Percentiles rank a stretch among this genome's conserved stretches.
These are phyloP conservation scores for Guyanaporus albipodus DNA, from an alignment of 768 basidiomycete genomes.

Conservation along the genomic window DNA sequence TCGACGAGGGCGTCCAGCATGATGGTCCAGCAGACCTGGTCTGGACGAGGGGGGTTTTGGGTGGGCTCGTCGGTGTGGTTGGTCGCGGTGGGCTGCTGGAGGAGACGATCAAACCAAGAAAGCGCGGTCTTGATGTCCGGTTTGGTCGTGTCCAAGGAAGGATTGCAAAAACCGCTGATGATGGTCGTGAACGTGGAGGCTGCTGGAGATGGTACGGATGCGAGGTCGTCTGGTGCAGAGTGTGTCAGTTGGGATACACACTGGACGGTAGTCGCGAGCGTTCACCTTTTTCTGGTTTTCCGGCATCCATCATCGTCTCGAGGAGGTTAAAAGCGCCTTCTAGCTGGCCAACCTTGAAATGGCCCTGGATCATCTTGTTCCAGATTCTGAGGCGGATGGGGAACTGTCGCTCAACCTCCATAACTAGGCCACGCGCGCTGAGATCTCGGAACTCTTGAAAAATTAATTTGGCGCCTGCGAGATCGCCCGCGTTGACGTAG, in stretches of 20 bases:
- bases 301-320: constrained; percentile 63
- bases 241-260: not conserved
- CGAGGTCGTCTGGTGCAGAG: constrained; percentile 18
- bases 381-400: constrained; percentile 50
- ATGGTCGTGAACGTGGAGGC: constrained; percentile 61
- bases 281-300: constrained; percentile 17
- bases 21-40: constrained; percentile 49
- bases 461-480: constrained; percentile 50
- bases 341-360: constrained; percentile 61
- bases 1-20: constrained; percentile 56
- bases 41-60: constrained; percentile 47
- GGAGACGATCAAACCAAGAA: constrained; percentile 67
- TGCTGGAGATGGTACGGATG: constrained; percentile 51
- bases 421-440: constrained; percentile 32
- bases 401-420: constrained; percentile 15
- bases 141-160: constrained; percentile 27
- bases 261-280: no score
- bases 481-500: constrained; percentile 50
- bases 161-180: constrained; percentile 60
- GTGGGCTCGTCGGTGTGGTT: constrained; percentile 41
- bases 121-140: constrained; percentile 59
- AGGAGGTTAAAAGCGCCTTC: constrained; percentile 63
- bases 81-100: constrained; percentile 38
- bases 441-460: constrained; percentile 57
- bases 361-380: constrained; percentile 74